Conservation (phyloP, 257 asterid species). For the Gynochthodes officinalis region DNA sequence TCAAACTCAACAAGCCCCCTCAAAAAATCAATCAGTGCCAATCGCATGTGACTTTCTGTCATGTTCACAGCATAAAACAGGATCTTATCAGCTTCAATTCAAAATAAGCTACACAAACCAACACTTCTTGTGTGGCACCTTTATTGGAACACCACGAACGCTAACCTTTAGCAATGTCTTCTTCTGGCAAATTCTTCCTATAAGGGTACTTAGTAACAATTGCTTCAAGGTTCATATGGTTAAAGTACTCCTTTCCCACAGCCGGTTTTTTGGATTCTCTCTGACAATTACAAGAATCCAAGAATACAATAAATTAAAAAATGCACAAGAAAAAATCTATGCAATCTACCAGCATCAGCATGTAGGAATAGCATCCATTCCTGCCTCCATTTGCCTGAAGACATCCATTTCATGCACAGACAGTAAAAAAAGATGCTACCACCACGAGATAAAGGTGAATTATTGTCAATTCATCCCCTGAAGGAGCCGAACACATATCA, state of each 20-base stretch:
- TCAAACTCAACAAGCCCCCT: conserved; percentile 96
- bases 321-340: neutral
- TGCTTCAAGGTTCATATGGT: conserved; percentile 81
- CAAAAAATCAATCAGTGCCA: conserved; percentile 88
- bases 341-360: neutral
- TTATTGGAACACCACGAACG: conserved; percentile 22
- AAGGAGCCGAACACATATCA: too few species aligned
- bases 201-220: conserved; percentile 84
- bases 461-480: too few species aligned
- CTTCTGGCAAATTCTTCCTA: conserved; percentile 65
- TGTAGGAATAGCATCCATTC: neutral
- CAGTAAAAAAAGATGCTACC: neutral
- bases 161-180: conserved; percentile 74
- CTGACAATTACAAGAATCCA: conserved; percentile 35
- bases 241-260: conserved; percentile 94
- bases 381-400: neutral
- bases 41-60: conserved; percentile 77
- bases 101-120: neutral
- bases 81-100: neutral
- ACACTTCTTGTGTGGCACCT: conserved; percentile 14
- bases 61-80: conserved; percentile 19
- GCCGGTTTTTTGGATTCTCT: conserved; percentile 84
- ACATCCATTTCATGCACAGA: neutral
- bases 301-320: conserved; percentile 10
- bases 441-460: too few species aligned